phyloP scores from a whole-genome alignment of 768 basidiomycete genomes.

The Mycena floridula region DNA sequence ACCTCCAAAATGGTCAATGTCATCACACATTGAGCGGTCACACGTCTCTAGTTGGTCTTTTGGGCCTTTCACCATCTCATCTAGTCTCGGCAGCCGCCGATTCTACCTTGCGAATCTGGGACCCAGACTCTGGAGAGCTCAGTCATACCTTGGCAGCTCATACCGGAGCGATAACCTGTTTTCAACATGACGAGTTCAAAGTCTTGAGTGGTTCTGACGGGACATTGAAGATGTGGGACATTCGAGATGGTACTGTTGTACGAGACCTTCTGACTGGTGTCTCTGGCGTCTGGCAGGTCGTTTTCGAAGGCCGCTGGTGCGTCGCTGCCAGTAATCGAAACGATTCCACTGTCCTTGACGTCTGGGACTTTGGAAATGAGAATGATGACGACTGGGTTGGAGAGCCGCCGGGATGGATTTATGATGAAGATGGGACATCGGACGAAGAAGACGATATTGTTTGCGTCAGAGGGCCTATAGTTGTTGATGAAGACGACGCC shows the following conservation, averaged over 20 bases:
- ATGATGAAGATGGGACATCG: conserved; percentile 62
- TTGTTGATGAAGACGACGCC: conserved; percentile 20
- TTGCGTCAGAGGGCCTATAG: conserved; percentile 15
- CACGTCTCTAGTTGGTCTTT: conserved; percentile 89
- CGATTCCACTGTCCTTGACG: conserved; percentile 74
- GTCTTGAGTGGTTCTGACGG: conserved; percentile 95
- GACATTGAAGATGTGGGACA: conserved; percentile 97
- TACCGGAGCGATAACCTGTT: conserved; percentile 97
- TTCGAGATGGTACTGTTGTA: conserved; percentile 78
- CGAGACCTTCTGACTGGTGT: conserved; percentile 88
- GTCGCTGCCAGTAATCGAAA: conserved; percentile 88
- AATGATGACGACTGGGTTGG: conserved; percentile 78
- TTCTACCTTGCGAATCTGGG: conserved; percentile 92
- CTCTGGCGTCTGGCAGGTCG: conserved; percentile 96
- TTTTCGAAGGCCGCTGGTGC: conserved; percentile 90
- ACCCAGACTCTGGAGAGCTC: conserved; percentile 76
- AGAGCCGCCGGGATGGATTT: conserved; percentile 68
- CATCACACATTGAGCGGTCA: conserved; percentile 83
- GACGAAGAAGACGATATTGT: conserved; percentile 45
- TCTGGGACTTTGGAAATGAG: conserved; percentile 84
- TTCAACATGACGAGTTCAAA: conserved; percentile 98
- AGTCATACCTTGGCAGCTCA: conserved; percentile 84
- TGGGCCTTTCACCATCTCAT: conserved; percentile 83
- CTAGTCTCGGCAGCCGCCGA: conserved; percentile 97
- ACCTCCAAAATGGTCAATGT: conserved; percentile 74